Conservation (phyloP, 192 early-diverging fungal genomes). For the Diversispora epigaea region DNA sequence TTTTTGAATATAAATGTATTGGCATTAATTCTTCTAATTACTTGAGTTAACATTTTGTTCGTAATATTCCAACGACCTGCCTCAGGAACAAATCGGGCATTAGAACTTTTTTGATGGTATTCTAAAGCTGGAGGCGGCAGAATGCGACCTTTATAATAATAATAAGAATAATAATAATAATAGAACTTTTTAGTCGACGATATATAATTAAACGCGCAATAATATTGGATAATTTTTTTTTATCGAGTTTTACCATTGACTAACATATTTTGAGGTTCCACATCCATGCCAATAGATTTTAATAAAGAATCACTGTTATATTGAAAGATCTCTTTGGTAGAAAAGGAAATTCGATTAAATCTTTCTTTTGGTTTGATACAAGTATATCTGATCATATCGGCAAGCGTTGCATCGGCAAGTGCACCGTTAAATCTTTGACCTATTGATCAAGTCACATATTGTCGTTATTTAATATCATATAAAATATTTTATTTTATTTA, state of each 20-base stretch:
- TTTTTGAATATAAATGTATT: not conserved
- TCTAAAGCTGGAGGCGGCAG: not conserved
- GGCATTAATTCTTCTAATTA: not conserved
- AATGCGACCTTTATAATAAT: not conserved
- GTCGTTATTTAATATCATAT: not conserved
- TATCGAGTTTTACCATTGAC: not conserved
- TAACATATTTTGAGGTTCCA: not conserved
- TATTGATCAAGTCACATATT: not conserved
- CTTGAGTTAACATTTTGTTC: not conserved
- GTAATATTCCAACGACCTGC: slow-evolving; percentile 67
- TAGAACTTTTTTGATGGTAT: slow-evolving; percentile 34
- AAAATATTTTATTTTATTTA: not conserved
- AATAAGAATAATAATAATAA: no score
- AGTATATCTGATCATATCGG: slow-evolving; percentile 17
- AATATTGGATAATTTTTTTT: no score
- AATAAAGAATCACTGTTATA: not conserved
- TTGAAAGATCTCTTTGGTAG: not conserved
- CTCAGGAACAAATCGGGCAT: slow-evolving; percentile 50
- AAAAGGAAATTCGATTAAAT: not conserved
- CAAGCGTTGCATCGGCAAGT: not conserved
- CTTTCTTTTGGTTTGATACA: slow-evolving; percentile 11
- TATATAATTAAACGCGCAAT: not conserved
- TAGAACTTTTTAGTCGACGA: not conserved
- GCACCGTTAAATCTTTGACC: slow-evolving; percentile 3
- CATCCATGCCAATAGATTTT: slow-evolving; percentile 5